Percentiles rank a stretch among this genome's conserved stretches.
These are phyloP conservation scores for Picochlorum sp. DNA, from an alignment of 139 green algal genomes.

Conservation along the genomic window DNA sequence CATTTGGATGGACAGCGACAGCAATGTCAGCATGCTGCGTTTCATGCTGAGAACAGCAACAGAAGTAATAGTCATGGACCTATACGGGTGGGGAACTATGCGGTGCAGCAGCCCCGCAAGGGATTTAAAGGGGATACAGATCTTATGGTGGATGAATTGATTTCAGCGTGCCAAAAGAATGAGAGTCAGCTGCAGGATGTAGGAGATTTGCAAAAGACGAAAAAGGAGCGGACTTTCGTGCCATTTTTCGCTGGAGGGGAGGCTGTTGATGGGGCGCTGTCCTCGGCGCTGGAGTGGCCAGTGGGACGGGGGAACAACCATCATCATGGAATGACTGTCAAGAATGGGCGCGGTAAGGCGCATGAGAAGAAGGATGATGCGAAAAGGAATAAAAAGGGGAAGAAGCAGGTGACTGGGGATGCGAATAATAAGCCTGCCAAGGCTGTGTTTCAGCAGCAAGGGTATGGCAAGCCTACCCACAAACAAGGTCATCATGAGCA, in stretches of 20 bases:
- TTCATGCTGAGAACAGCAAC: too few species aligned
- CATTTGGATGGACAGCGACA: too few species aligned
- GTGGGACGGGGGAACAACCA: not conserved
- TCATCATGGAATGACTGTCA: not conserved
- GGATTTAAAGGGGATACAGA: slow-evolving; percentile 29
- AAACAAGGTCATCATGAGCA: not conserved
- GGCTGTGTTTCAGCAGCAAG: slow-evolving; percentile 6
- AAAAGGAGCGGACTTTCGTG: slow-evolving; percentile 27
- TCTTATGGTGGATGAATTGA: slow-evolving; percentile 12
- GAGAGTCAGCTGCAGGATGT: not conserved
- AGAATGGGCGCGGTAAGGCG: slow-evolving; percentile 6
- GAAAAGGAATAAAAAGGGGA: not conserved
- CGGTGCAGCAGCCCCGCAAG: not conserved
- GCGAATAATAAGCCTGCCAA: not conserved
- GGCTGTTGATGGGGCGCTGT: not conserved
- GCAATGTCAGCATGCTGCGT: too few species aligned
- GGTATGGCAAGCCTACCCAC: not conserved
- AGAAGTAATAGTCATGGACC: too few species aligned
- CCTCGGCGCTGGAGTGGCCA: slow-evolving; percentile 3
- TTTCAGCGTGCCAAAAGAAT: slow-evolving; percentile 9
- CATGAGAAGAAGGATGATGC: not conserved
- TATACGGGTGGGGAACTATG: not conserved
- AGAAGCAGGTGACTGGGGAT: not conserved
- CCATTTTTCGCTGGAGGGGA: slow-evolving; percentile 22
- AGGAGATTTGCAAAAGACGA: not conserved